Evolutionary conservation across 345 rosid species (phyloP).

Genomic region (Reutealis trisperma): DNA sequence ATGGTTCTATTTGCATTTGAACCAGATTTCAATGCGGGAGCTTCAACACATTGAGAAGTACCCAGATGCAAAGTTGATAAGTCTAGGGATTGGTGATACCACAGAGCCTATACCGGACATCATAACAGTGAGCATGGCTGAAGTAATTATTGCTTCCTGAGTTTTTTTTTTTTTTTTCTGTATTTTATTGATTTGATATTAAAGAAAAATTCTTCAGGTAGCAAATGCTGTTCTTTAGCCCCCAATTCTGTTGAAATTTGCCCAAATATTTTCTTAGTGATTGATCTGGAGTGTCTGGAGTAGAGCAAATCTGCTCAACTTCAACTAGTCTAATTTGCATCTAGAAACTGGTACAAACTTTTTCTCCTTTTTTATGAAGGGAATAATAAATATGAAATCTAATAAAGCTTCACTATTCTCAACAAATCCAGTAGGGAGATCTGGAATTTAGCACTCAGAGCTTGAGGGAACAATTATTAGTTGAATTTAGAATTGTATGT

Average conservation of each 20-base stretch:
- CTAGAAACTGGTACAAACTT: background rate
- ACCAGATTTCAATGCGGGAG: constrained; percentile 26
- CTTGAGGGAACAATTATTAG: background rate
- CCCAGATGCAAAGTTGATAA: constrained; percentile 30
- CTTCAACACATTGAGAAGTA: constrained; percentile 17
- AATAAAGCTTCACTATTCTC: background rate
- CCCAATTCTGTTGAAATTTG: too few relatives aligned
- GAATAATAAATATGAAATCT: background rate
- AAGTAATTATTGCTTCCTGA: constrained; percentile 6
- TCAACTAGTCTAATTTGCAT: background rate
- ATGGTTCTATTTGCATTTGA: background rate
- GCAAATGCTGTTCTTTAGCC: background rate
- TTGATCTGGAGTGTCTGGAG: too few relatives aligned
- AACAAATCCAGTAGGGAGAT: background rate
- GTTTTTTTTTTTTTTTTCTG: background rate
- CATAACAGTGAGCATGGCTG: constrained; percentile 20
- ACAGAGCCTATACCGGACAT: constrained; percentile 27
- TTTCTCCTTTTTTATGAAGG: background rate
- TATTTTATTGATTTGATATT: background rate
- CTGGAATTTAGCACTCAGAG: background rate
- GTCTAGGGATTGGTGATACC: constrained; percentile 34
- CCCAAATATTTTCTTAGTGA: too few relatives aligned
- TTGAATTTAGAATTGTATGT: background rate
- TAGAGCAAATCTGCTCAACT: background rate
- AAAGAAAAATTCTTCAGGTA: too few relatives aligned